Conservation (phyloP, 2,329 filamentous ascomycete genomes). For the Xylariaceae sp. region DNA sequence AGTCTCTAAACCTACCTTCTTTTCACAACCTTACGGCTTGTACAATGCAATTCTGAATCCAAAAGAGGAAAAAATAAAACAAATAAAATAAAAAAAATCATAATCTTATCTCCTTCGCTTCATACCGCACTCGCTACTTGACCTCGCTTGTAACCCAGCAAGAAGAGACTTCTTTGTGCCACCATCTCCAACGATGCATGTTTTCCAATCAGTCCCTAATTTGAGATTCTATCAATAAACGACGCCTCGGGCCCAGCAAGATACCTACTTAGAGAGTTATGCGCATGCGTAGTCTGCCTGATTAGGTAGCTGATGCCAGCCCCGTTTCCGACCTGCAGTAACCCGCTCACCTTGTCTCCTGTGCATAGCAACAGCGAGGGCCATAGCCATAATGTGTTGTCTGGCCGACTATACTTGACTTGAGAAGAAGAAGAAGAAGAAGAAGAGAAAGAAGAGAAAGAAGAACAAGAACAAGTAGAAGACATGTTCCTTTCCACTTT, state of each 20-base stretch:
- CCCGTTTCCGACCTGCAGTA: no score
- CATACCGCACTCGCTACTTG: neutral
- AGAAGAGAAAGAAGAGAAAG: slow-evolving; percentile 11
- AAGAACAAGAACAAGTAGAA: no score
- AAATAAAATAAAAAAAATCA: no score
- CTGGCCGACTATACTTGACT: slow-evolving; percentile 9
- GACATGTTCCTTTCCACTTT: slow-evolving; percentile 34
- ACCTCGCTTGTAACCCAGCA: neutral
- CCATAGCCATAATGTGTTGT: slow-evolving; percentile 26
- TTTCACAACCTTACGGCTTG: no score
- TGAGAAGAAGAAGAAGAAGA: slow-evolving; percentile 18
- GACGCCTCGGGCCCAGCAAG: neutral
- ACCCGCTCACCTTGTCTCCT: no score
- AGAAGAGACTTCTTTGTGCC: no score
- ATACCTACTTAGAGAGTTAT: neutral
- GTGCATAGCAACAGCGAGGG: no score
- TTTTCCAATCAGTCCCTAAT: neutral
- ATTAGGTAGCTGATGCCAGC: slow-evolving; percentile 11
- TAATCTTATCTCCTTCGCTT: no score
- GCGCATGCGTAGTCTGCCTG: neutral
- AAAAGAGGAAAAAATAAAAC: no score
- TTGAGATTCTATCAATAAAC: neutral
- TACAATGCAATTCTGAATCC: neutral
- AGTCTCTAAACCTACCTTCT: no score
- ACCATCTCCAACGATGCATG: no score